Conservation (phyloP, 2,329 filamentous ascomycete genomes). For the Rosellinia necatrix region DNA sequence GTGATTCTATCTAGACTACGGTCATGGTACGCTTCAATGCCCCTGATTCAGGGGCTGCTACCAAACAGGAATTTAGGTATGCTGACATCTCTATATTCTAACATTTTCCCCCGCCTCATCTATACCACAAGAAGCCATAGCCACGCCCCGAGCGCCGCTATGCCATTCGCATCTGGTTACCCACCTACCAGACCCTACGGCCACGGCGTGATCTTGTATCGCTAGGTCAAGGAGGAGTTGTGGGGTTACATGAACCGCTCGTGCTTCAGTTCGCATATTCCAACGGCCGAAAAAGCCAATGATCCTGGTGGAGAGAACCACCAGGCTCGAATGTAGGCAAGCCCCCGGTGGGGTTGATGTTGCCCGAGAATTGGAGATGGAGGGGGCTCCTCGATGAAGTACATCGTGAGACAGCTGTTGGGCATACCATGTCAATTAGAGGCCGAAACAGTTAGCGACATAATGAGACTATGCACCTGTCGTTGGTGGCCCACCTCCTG, state of each 20-base stretch:
- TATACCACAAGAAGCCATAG: background rate
- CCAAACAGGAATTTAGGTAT: conserved; percentile 1
- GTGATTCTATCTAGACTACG: conserved; percentile 5
- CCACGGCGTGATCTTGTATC: background rate
- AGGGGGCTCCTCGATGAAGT: background rate
- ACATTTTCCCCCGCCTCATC: background rate
- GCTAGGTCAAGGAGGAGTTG: background rate
- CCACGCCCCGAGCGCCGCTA: background rate
- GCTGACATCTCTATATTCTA: conserved; percentile 15
- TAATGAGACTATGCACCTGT: conserved; percentile 8
- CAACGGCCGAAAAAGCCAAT: background rate
- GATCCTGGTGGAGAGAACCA: background rate
- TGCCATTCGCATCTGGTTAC: background rate
- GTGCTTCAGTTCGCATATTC: background rate
- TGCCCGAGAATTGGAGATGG: background rate
- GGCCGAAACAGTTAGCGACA: background rate
- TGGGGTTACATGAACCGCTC: background rate
- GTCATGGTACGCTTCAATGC: background rate
- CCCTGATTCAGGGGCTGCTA: background rate
- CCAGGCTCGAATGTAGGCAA: background rate
- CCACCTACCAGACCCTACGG: background rate
- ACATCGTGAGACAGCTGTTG: background rate
- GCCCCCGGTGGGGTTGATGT: background rate
- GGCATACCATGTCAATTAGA: background rate
- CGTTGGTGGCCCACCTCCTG: conserved; percentile 12